Base-by-base conservation (phyloP, 371 early-diverging fungal species). In the Coelomomyces lativittatus region DNA sequence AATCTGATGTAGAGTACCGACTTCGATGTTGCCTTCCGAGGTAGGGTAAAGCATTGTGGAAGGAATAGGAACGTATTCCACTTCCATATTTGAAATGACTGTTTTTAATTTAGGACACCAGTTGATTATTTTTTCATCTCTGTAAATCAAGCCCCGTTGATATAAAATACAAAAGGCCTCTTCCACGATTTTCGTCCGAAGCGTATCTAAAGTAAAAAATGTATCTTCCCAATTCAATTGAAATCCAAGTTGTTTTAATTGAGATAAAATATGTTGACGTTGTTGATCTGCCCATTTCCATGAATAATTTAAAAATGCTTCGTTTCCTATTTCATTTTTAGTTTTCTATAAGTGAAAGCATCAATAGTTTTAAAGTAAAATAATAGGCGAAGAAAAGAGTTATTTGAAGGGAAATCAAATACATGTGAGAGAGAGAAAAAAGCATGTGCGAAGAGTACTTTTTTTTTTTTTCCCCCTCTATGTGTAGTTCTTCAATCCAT, bases 91-190 rank as follows among this genome's bases (percentile, higher is more conserved):
- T 6, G 90, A 89, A 30, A 97, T 76, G 0, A 86, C 91, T 0
- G 95, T 97, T 52, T 85, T 82, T 26, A 97, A 64, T 14, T 79
- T 81, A 52, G 85, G 82, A 56, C 91, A 90, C 91, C 91, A 97
- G 58, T 92, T 91, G 25, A 95, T 89, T 4, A 95, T 70, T 17
- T 87, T 71, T 24, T 81, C 83, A 30, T 83, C 88, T 30, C 97
- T 66, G 65, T 91, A 92, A 29, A 97, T 85, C 25, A 88, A 61
- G 0, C 90, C 89, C 47, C 89, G 83, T 32, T 83, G 72, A 61
- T 82, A 82, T 25, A 95, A 59, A 24, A 64, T 68, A 34, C 88
- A 79, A 58, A 97, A 97, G 0, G 93, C 88, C 46, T 85, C 82
- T 35, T 63, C 77, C 23, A 95, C 97, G 10, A 87, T 83, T 28